phyloP scores from a whole-genome alignment of 1,284 basidiomycete species.

The Leccinum insolens region DNA sequence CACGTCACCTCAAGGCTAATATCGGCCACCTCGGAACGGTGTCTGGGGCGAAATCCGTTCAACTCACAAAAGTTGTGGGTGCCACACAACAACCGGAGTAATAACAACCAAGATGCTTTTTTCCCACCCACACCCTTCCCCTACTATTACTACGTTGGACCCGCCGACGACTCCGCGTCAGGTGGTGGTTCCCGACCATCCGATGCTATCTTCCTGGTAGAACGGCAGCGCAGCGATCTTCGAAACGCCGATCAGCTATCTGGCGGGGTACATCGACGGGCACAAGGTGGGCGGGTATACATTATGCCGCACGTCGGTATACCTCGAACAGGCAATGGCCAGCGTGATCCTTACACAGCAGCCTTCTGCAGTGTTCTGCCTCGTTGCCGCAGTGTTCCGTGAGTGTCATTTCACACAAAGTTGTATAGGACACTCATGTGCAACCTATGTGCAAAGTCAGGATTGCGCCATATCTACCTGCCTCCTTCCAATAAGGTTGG shows the following conservation, averaged over 20 bases:
- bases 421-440: too few relatives aligned
- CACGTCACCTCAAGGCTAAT: conserved; percentile 71
- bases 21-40: conserved; percentile 77
- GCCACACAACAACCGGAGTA: conserved; percentile 40
- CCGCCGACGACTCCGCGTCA: neutral
- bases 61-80: conserved; percentile 56
- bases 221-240: conserved; percentile 52
- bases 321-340: conserved; percentile 54
- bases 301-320: conserved; percentile 71
- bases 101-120: neutral
- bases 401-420: too few relatives aligned
- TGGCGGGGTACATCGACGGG: conserved; percentile 55
- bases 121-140: neutral
- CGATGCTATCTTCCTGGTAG: conserved; percentile 46
- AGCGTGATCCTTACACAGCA: neutral
- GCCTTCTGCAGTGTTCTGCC: too few relatives aligned
- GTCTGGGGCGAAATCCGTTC: conserved; percentile 56
- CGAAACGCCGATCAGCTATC: conserved; percentile 49
- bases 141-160: neutral
- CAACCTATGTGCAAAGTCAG: too few relatives aligned
- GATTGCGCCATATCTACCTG: too few relatives aligned
- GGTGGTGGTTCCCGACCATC: conserved; percentile 30
- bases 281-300: conserved; percentile 60
- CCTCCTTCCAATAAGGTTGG: too few relatives aligned
- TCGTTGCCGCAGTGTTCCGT: too few relatives aligned